Base-by-base conservation (phyloP, 257 asterid genomes). In the Scutellaria baicalensis region DNA sequence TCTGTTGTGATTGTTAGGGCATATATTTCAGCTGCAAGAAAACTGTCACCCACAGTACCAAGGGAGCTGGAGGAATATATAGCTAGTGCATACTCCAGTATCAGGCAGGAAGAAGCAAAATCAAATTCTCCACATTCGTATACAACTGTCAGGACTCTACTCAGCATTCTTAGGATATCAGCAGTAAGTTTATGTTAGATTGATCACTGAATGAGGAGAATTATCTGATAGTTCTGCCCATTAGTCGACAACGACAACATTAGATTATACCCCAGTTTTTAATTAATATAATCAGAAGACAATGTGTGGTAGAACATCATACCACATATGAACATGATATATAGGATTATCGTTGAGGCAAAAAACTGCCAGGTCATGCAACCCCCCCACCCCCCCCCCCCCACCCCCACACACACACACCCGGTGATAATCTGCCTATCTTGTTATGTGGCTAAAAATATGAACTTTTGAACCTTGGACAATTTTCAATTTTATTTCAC, bases 101-200 rank as follows among this genome's bases (percentile, higher is more conserved):
- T 94, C 72, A 82, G 99, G 82, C 99, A 91, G 85, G 99, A 94
- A 74, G 99, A 94, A 79, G 99, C 99, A 6, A 89, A 87, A 84
- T 94, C 97, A 50, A 94, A 12, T 23, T 13, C 72, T 11, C 77
- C 77, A 18, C 77, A 72, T 49, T 64, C 77, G 6, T 72, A 72
- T 45, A 72, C 77, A 33, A 72, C 72, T 33, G 13, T 72, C 66
- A 72, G 77, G 64, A 72, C 77, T 64, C 72, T 72, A 33, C 77
- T 72, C 72, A 72, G 77, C 66, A 72, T 72, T 56, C 72, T 72
- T 13, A 72, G 77, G 52, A 44, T 72, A 72, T 72, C 77, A 64
- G 72, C 77, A 16, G 77, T 72, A 72, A 55, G 71, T 64, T 44
- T 72, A 13, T 42, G 38, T 61, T 63, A n/a, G 4, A 63, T 42